A percentile compares a stretch with the other conserved stretches of the same genome.
phyloP scores from a whole-genome alignment of 345 rosid species.

The Barbarea vulgaris region DNA sequence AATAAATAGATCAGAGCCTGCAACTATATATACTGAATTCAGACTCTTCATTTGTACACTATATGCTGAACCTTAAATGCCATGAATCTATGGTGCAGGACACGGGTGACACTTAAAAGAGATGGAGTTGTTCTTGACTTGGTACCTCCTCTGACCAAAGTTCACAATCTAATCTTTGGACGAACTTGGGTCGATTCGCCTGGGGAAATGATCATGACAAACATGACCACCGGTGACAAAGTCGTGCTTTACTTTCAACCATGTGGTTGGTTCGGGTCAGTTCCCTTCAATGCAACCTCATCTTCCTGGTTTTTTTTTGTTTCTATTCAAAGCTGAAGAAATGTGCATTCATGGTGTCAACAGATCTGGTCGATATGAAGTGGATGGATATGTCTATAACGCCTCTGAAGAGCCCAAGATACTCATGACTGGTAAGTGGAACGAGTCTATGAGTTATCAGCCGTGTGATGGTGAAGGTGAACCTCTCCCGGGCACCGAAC shows the following conservation, averaged over 20 bases:
- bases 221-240: slow-evolving; percentile 76
- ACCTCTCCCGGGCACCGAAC: slow-evolving; percentile 76
- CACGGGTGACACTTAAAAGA: slow-evolving; percentile 73
- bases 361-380: slow-evolving; percentile 91
- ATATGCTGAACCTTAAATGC: slow-evolving; percentile 6
- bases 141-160: slow-evolving; percentile 82
- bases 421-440: slow-evolving; percentile 89
- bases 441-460: slow-evolving; percentile 73
- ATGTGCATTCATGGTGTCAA: slow-evolving; percentile 16
- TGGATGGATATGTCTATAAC: slow-evolving; percentile 82
- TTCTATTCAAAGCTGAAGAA: neutral
- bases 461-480: slow-evolving; percentile 83
- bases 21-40: neutral
- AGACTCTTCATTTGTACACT: slow-evolving; percentile 7
- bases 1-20: slow-evolving; percentile 10
- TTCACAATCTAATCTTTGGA: slow-evolving; percentile 77
- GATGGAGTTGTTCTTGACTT: slow-evolving; percentile 74
- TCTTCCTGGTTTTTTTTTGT: neutral
- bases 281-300: slow-evolving; percentile 21
- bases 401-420: slow-evolving; percentile 83
- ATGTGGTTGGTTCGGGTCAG: slow-evolving; percentile 86
- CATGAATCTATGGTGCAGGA: slow-evolving; percentile 47
- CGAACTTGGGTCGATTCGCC: slow-evolving; percentile 80
- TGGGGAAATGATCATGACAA: slow-evolving; percentile 82
- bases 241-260: slow-evolving; percentile 79